Evolutionary conservation across 176 grass and related monocot genomes (phyloP).

Genomic region (Aechmea fasciata): DNA sequence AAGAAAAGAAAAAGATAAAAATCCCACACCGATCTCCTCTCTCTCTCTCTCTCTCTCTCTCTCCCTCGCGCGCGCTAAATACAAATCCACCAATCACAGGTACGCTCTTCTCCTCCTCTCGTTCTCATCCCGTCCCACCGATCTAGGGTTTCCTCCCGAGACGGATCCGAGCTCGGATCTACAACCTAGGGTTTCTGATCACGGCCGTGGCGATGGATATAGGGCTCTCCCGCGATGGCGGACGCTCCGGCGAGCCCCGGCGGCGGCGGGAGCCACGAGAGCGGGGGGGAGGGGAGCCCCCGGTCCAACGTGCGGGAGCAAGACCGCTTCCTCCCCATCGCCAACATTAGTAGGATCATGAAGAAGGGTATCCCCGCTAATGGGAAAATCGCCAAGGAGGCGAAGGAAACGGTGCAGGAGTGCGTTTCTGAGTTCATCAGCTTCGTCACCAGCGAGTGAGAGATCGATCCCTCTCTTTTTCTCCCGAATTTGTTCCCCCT

Average conservation of each 20-base stretch:
- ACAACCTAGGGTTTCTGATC: conserved; percentile 22
- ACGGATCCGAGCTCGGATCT: conserved; percentile 34
- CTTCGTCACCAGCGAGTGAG: conserved; percentile 82
- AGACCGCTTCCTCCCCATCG: conserved; percentile 70
- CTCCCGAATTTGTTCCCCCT: background rate
- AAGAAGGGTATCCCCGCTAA: conserved; percentile 77
- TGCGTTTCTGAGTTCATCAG: conserved; percentile 86
- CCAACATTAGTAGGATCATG: conserved; percentile 83
- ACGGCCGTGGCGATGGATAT: background rate
- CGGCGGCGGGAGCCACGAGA: conserved; percentile 30
- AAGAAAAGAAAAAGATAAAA: background rate
- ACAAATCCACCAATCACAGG: background rate
- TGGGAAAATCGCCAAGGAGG: conserved; percentile 76
- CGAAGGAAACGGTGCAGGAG: conserved; percentile 77
- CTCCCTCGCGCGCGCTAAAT: conserved; percentile 19
- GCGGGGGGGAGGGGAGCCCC: conserved; percentile 16
- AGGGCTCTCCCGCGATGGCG: conserved; percentile 25
- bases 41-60: conserved; percentile 11
- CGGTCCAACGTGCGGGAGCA: conserved; percentile 52
- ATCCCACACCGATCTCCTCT: conserved; percentile 3
- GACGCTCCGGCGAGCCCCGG: conserved; percentile 41
- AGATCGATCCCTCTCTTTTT: background rate
- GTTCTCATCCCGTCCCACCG: background rate
- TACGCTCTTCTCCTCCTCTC: background rate
- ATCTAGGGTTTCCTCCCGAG: conserved; percentile 10